Evolutionary conservation across 139 green algal species (phyloP).

Genomic region (Chlamydomonas schloesseri): DNA sequence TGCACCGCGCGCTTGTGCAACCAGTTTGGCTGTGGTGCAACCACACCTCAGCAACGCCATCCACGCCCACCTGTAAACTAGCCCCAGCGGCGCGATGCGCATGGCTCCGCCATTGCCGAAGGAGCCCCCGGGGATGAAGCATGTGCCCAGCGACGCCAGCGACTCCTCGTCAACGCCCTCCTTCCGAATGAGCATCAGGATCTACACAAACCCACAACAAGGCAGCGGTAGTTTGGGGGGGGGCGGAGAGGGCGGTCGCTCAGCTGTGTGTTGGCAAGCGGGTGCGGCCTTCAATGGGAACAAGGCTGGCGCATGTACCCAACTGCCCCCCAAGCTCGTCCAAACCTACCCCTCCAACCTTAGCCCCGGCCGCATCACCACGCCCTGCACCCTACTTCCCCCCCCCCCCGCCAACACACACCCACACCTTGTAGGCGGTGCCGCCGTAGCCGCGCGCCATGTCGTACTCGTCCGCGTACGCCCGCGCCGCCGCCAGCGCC

Average conservation of each 20-base stretch:
- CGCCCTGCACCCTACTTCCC: neutral
- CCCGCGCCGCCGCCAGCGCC: slow-evolving; percentile 9
- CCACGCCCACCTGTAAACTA: slow-evolving; percentile 53
- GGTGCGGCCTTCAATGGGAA: no score
- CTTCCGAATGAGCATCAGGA: neutral
- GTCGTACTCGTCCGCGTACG: slow-evolving; percentile 45
- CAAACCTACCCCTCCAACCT: no score
- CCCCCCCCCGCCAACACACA: neutral
- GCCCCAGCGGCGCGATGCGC: slow-evolving; percentile 64
- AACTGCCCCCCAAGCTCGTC: no score
- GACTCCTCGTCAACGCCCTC: neutral
- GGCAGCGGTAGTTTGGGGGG: no score
- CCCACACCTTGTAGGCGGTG: slow-evolving; percentile 46
- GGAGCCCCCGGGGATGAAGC: slow-evolving; percentile 48
- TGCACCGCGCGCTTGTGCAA: no score
- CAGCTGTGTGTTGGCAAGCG: no score
- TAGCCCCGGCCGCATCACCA: no score
- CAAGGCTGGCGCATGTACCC: no score
- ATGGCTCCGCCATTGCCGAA: slow-evolving; percentile 64
- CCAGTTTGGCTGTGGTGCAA: no score
- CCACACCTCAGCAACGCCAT: no score
- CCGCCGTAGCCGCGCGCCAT: slow-evolving; percentile 45
- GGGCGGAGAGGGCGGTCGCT: no score
- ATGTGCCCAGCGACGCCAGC: slow-evolving; percentile 14
- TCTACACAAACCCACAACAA: no score